Conservation (phyloP, 441 rosid species). For the Mallotus japonicus region DNA sequence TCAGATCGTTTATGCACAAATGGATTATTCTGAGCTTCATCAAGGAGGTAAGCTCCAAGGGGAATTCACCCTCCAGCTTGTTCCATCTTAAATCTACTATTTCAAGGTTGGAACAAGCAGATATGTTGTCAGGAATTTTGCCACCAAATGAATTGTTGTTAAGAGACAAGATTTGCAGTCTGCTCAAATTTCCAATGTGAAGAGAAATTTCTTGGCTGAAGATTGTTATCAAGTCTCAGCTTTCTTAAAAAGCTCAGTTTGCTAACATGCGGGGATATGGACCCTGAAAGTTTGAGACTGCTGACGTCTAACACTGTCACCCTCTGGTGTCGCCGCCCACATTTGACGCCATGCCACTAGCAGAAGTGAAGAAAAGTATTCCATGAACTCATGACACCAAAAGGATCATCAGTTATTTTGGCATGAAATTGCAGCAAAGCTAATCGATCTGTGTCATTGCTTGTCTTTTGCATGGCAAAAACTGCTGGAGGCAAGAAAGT, state of each 20-base stretch:
- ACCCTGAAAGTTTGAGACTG: slow-evolving; percentile 1
- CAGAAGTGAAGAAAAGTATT: background rate
- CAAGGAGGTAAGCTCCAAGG: background rate
- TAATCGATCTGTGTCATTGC: background rate
- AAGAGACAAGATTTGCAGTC: background rate
- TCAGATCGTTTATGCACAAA: background rate
- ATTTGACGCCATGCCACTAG: background rate
- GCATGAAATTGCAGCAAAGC: background rate
- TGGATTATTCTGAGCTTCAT: background rate
- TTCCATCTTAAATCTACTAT: background rate
- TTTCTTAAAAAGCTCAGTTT: background rate
- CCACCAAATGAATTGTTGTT: background rate
- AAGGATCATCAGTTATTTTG: background rate
- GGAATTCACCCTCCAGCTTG: background rate
- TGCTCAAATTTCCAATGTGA: background rate
- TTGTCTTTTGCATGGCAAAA: background rate
- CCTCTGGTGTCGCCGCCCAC: background rate
- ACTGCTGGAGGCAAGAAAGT: background rate
- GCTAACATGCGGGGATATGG: too few species aligned
- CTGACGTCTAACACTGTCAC: background rate
- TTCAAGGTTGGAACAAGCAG: background rate
- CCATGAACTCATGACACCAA: background rate
- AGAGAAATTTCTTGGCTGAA: background rate
- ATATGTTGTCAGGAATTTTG: background rate
- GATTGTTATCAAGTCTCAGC: background rate